Base-by-base conservation (phyloP, 202 grass and related monocot species). In the Panicum hallii region DNA sequence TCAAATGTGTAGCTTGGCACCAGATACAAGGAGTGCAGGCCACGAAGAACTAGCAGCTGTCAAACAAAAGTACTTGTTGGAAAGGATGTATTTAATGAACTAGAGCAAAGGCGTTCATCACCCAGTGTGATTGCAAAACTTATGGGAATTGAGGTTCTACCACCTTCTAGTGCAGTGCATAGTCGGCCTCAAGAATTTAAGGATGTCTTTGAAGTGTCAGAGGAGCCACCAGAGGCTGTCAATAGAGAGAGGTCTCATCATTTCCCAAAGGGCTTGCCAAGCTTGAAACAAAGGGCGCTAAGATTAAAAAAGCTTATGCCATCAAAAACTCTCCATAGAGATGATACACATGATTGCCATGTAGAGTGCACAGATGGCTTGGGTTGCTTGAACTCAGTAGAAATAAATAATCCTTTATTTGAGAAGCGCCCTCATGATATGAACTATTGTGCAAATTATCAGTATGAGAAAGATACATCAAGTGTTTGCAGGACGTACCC, bases 121-220 rank as follows among this genome's bases (percentile, higher is more conserved):
- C 90, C 90, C 53, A 98, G 92, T 88, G 91, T 99, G 70, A 94
- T 99, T 52, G 93, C 97, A 88, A 94, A 92, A 85, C 87, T 99
- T 34, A 99, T 99, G 97, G 97, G 92, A 76, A 88, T 99, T 64
- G 90, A 99, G 66, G 90, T 91, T 38, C 52, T 94, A 44, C 93
- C 91, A 55, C 91, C 88, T 63, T 60, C 82, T 71, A 82, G 55
- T 74, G 47, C 58, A 73, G 54, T 67, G 42, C 67, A 69, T 43
- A 90, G 81, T 57, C 57, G 74, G 58, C 67, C 86, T 38, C 87
- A 89, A 67, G 75, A 95, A 86, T 92, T 98, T 64, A 97, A 99
- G 82, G 91, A 96, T 92, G 91, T 92, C 62, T 92, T 92, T 76
- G 91, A 96, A 87, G 93, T 92, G 28, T 85, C 87, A 52, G 77